phyloP scores from a whole-genome alignment of 2,329 filamentous ascomycete species.

The Colletotrichum coccodes region DNA sequence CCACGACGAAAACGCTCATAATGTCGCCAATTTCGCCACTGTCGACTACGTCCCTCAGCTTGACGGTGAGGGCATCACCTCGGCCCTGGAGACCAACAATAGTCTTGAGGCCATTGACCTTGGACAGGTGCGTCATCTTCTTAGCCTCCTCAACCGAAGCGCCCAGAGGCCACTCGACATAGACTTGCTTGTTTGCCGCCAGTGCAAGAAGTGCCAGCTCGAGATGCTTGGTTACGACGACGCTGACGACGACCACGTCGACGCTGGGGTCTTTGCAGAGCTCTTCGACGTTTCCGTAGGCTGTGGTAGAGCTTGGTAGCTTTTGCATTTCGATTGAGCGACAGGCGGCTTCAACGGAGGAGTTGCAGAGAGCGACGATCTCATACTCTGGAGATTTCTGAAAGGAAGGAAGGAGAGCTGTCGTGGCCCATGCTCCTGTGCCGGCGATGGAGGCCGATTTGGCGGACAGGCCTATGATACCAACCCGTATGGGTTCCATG shows the following conservation, averaged over 20 bases:
- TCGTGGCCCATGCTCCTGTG: constrained; percentile 62
- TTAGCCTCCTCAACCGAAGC: constrained; percentile 50
- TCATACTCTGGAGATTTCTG: constrained; percentile 53
- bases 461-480: constrained; percentile 67
- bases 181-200: constrained; percentile 61
- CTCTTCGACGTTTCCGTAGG: constrained; percentile 60
- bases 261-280: constrained; percentile 60
- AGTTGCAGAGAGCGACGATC: constrained; percentile 65
- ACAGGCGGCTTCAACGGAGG: constrained; percentile 53
- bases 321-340: constrained; percentile 54
- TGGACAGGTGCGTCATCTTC: constrained; percentile 52
- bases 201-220: constrained; percentile 56
- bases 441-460: constrained; percentile 54
- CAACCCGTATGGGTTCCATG: constrained; percentile 59
- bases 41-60: constrained; percentile 52
- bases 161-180: constrained; percentile 67
- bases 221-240: constrained; percentile 64
- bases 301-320: constrained; percentile 51
- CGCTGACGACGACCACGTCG: constrained; percentile 65
- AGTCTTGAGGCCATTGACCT: constrained; percentile 50
- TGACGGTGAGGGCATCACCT: constrained; percentile 49
- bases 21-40: constrained; percentile 49
- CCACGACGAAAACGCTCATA: neutral
- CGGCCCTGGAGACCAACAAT: constrained; percentile 59
- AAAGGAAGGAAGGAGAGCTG: constrained; percentile 66